Evolutionary conservation across 2,329 filamentous ascomycete genomes (phyloP).

Genomic region (Arachnomyces sp.): DNA sequence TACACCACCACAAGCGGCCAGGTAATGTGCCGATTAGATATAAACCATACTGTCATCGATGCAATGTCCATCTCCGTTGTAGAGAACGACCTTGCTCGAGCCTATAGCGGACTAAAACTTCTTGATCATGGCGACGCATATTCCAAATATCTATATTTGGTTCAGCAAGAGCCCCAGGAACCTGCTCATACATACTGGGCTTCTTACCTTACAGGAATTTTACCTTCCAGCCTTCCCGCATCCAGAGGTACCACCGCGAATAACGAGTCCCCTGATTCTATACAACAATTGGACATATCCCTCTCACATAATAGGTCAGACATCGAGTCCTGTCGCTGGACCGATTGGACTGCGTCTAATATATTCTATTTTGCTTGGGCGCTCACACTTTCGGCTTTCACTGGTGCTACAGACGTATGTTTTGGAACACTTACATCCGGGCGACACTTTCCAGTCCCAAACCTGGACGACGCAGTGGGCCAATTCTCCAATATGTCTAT

Average conservation of each 20-base stretch:
- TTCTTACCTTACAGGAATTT: constrained; percentile 26
- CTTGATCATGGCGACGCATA: constrained; percentile 25
- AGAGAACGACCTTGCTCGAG: background rate
- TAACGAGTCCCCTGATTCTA: too few species aligned
- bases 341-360: constrained; percentile 31
- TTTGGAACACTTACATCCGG: constrained; percentile 44
- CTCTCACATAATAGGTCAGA: constrained; percentile 17
- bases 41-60: constrained; percentile 4
- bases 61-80: constrained; percentile 1
- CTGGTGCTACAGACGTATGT: constrained; percentile 39
- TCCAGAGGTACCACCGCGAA: constrained; percentile 7
- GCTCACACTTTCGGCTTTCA: constrained; percentile 42
- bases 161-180: constrained; percentile 21
- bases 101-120: constrained; percentile 19
- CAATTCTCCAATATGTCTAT: too few species aligned
- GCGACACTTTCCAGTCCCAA: constrained; percentile 22
- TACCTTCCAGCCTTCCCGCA: constrained; percentile 34
- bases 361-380: constrained; percentile 37
- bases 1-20: background rate
- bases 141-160: constrained; percentile 26
- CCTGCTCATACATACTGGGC: constrained; percentile 34
- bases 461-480: too few species aligned
- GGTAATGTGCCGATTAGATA: constrained; percentile 3
- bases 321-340: constrained; percentile 19
- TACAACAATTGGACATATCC: constrained; percentile 17